phyloP scores from a whole-genome alignment of 371 early-diverging fungal genomes.

The Circinella minor region DNA sequence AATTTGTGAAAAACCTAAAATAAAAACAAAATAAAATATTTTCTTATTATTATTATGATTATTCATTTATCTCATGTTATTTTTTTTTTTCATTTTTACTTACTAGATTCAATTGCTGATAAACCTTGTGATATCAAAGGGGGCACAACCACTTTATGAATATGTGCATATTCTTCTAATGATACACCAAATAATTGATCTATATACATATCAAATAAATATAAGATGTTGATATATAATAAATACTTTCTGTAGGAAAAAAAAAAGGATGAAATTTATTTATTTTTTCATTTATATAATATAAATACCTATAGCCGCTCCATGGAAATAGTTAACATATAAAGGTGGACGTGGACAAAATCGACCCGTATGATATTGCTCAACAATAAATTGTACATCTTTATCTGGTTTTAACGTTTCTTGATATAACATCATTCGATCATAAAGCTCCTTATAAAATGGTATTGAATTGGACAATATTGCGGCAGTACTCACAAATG shows the following conservation, averaged over 20 bases:
- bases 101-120: slow-evolving; percentile 44
- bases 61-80: no score
- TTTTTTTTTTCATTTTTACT: slow-evolving; percentile 11
- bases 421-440: slow-evolving; percentile 67
- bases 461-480: slow-evolving; percentile 65
- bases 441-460: slow-evolving; percentile 58
- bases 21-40: not conserved
- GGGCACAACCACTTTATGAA: slow-evolving; percentile 62
- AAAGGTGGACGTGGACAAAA: slow-evolving; percentile 71
- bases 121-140: slow-evolving; percentile 60
- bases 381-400: slow-evolving; percentile 71
- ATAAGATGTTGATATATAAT: no score
- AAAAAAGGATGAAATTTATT: not conserved
- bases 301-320: slow-evolving; percentile 54
- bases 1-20: slow-evolving; percentile 27
- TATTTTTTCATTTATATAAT: no score
- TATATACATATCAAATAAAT: slow-evolving; percentile 9
- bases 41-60: not conserved
- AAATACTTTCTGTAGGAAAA: no score
- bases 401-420: slow-evolving; percentile 71
- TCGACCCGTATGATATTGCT: slow-evolving; percentile 71
- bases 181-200: slow-evolving; percentile 79
- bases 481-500: slow-evolving; percentile 68
- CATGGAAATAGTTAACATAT: slow-evolving; percentile 62
- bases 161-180: slow-evolving; percentile 65